A percentile compares a stretch with the other conserved stretches of the same genome.
These are phyloP conservation scores for Herpomyces periplanetae DNA, from an alignment of 2,329 filamentous ascomycete genomes.

Conservation along the genomic window DNA sequence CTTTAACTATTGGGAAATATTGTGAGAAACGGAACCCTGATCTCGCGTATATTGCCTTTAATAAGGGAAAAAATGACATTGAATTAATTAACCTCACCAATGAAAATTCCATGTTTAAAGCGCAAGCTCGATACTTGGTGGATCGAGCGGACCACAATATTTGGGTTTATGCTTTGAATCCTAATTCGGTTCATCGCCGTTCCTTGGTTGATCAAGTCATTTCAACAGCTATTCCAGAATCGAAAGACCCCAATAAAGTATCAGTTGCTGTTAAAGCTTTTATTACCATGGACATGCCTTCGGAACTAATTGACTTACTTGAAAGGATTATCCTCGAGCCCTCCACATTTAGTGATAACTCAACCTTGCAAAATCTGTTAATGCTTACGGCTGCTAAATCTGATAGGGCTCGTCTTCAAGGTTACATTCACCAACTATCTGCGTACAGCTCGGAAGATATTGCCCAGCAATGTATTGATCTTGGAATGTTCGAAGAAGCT, in stretches of 20 bases:
- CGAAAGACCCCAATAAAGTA: conserved; percentile 67
- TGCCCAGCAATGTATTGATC: conserved; percentile 60
- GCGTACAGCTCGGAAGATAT: conserved; percentile 75
- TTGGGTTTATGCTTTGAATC: conserved; percentile 72
- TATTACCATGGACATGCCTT: conserved; percentile 55
- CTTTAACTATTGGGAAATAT: conserved; percentile 70
- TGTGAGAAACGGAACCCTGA: conserved; percentile 96
- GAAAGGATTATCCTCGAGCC: conserved; percentile 99
- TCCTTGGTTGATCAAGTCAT: conserved; percentile 87
- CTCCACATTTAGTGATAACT: conserved; percentile 91
- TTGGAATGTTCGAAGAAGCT: conserved; percentile 77
- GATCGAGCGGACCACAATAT: conserved; percentile 63
- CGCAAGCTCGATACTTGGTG: conserved; percentile 75
- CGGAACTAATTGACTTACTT: conserved; percentile 75
- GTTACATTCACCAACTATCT: conserved; percentile 70
- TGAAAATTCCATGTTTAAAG: conserved; percentile 97
- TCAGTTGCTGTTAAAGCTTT: conserved; percentile 77
- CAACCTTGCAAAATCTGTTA: conserved; percentile 73
- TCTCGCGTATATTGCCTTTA: conserved; percentile 68
- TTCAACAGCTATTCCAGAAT: conserved; percentile 69
- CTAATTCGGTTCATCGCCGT: conserved; percentile 77
- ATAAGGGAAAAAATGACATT: conserved; percentile 83
- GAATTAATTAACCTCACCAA: conserved; percentile 94
- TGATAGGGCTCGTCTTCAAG: conserved; percentile 72
- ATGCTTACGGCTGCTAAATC: conserved; percentile 90